These are phyloP conservation scores for Rubia peregrina DNA, from an alignment of 305 asterid species.

Conservation along the genomic window DNA sequence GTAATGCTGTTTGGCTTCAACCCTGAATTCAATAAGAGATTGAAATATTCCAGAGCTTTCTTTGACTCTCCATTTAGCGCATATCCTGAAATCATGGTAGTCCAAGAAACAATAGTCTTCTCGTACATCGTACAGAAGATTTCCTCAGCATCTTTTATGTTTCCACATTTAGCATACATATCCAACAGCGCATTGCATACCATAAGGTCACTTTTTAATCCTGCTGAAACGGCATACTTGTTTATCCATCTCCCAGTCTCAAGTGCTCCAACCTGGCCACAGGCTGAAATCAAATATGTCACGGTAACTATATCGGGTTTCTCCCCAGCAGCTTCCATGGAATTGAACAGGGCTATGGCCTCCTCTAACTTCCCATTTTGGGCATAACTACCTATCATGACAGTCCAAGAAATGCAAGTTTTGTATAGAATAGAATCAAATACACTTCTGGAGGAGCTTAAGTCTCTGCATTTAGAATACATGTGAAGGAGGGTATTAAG, in stretches of 20 bases:
- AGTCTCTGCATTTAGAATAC: conserved; percentile 53
- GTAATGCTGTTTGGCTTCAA: conserved; percentile 45
- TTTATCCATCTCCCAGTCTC: conserved; percentile 56
- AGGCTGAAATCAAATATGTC: conserved; percentile 43
- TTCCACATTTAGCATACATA: conserved; percentile 67
- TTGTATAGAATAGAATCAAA: conserved; percentile 41
- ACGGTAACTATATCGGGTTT: conserved; percentile 49
- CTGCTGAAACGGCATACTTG: conserved; percentile 30
- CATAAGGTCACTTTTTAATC: conserved; percentile 33
- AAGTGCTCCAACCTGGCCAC: conserved; percentile 51
- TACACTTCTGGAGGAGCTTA: conserved; percentile 33
- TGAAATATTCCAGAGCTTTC: conserved; percentile 36
- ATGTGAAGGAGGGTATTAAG: conserved; percentile 53
- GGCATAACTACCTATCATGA: conserved; percentile 56
- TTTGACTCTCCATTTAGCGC: conserved; percentile 48
- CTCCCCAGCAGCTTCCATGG: conserved; percentile 48
- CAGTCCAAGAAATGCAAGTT: conserved; percentile 59
- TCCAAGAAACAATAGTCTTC: conserved; percentile 54
- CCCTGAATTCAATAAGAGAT: conserved; percentile 36
- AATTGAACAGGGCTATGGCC: conserved; percentile 36
- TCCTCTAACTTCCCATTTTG: conserved; percentile 45
- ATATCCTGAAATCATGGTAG: conserved; percentile 49
- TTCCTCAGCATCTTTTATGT: conserved; percentile 37
- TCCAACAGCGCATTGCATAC: conserved; percentile 55
- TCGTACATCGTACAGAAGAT: conserved; percentile 36